Base-by-base conservation (phyloP, 2,329 filamentous ascomycete species). In the Sporothrix pallida region DNA sequence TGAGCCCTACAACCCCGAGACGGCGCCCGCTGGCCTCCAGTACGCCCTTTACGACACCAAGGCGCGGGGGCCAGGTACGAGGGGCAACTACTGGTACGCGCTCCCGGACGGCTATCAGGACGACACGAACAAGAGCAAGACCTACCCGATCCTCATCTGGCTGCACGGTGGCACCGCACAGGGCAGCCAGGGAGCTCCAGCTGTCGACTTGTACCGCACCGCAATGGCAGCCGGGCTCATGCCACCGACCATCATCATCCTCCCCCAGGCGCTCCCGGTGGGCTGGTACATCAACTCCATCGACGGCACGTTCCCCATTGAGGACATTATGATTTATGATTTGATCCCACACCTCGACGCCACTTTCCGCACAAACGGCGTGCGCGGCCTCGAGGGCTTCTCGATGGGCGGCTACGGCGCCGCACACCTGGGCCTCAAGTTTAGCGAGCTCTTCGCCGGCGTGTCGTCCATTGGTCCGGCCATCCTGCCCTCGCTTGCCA, bases 211-310 rank as follows among this genome's bases (percentile, higher is more conserved):
- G 12, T 58, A 58, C 54, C 2, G 1, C 17, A 17, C 54, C 17
- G 54, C 54, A n/a, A 58, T 58, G 54, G 20, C 3, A 17, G 20
- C 54, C 12, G 54, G 54, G 12, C 3, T 2, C 3, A 58, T 58
- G 54, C 54, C 54, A 20, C 54, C 15, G 3, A 58, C 54, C 17
- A 26, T 58, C 54, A 26, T 58, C 9, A 20, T 58, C 1, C 54
- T 58, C 1, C 54, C 54, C 12, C 54, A 58, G 54, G 54, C 12
- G 12, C 54, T 58, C 12, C 54, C 54, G 1, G 54, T 58, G 2
- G 54, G 54, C 54, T 58, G 54, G 54, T 58, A 58, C 17, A 3
- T 58, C 54, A 58, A 58, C 54, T 58, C 54, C n/a, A 58, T 58
- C 17, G 54, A 58, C 20, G 12, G n/a, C 54, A 26, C 8, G 20